Evolutionary conservation across 306 rosid genomes (phyloP).

Genomic region (Parietaria judaica): DNA sequence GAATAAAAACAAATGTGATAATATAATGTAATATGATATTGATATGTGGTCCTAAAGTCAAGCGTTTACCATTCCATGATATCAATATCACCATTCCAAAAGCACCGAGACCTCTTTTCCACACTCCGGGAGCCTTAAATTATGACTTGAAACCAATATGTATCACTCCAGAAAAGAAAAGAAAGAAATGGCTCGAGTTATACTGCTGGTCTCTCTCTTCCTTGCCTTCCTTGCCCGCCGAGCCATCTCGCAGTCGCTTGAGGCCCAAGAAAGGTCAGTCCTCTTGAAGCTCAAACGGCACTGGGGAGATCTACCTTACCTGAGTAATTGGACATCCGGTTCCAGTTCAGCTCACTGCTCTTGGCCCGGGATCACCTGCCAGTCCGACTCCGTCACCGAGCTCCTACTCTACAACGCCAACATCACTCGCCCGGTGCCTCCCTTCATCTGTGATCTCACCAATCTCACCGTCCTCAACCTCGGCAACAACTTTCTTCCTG

Average conservation of each 20-base stretch:
- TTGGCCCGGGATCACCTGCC: constrained; percentile 55
- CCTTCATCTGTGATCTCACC: constrained; percentile 55
- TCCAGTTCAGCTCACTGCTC: constrained; percentile 35
- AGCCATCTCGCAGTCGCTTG: constrained; percentile 26
- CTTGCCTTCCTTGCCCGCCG: constrained; percentile 23
- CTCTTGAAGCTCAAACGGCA: constrained; percentile 35
- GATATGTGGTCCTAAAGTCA: too few species aligned
- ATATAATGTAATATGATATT: too few species aligned
- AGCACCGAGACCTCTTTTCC: too few species aligned
- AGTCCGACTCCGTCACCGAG: constrained; percentile 31
- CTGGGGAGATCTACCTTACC: constrained; percentile 29
- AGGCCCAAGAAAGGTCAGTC: constrained; percentile 36
- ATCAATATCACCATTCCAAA: too few species aligned
- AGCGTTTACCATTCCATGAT: too few species aligned
- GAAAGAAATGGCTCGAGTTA: constrained; percentile 21
- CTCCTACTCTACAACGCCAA: constrained; percentile 3
- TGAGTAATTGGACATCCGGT: constrained; percentile 47
- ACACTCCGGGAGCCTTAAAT: too few species aligned
- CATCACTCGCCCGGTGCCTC: constrained; percentile 34
- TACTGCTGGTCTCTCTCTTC: constrained; percentile 14
- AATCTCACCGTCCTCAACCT: constrained; percentile 45
- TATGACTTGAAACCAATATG: too few species aligned
- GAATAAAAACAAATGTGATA: too few species aligned
- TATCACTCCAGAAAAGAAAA: not conserved
- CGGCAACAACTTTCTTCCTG: constrained; percentile 23